Base-by-base conservation (phyloP, 805 yeast genomes). In the Suhomyces faveliae region DNA sequence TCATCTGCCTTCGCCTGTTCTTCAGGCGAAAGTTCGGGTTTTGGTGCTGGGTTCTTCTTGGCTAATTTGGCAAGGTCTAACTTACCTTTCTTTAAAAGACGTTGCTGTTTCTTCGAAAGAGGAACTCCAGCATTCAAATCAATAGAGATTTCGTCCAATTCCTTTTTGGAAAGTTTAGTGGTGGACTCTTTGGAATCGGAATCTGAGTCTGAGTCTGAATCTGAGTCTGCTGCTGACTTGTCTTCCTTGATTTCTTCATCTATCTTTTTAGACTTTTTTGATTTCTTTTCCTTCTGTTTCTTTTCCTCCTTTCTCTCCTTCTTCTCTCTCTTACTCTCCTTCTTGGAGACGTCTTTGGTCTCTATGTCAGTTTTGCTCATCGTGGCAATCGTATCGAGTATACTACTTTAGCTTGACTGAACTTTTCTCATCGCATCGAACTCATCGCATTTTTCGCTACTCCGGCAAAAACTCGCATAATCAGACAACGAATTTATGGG, bases 81-180 rank as follows among this genome's bases (percentile, higher is more conserved):
- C 51, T 90, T 90, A 54, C 85, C 89, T 64, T 85, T 85, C 68
- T 94, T 92, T 55, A 63, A 52, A 53, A 57, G 55, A 57, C 64
- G 59, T 48, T 86, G 85, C 67, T 92, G 96, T 66, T 94, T 92
- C 66, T 89, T 91, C 10, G 97, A 90, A 43, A 91, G 72, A 1
- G 99, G 97, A 11, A 86, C 79, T 5, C 89, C 83, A 42, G 82
- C 86, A 20, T 72, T 69, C 46, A 87, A 69, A 60, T 86, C 87
- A 51, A 87, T 85, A 55, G 82, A 87, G 44, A 87, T 76, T 60
- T 84, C 89, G 35, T 77, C 81, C 10, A 70, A 66, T 15, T 81
- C 85, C 56, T 77, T 72, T 55, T 78, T 68, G 21, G 37, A 33
- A 17, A 33, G 21, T 33, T n/a, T n/a, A n/a, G n/a, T n/a, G n/a